phyloP scores from a whole-genome alignment of 202 grass and related monocot genomes.

The Setaria viridis region DNA sequence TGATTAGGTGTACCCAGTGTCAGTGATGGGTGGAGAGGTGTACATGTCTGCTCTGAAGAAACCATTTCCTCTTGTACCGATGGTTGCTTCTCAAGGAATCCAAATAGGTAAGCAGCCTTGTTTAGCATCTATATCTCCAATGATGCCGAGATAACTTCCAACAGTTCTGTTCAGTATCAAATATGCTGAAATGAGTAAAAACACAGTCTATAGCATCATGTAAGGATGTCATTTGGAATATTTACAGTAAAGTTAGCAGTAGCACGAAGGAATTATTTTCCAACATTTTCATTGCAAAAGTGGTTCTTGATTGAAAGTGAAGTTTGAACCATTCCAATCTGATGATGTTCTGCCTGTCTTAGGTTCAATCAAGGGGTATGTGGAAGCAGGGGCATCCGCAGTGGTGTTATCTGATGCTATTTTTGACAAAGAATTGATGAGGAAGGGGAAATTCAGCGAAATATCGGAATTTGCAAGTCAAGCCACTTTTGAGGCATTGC shows the following conservation, averaged over 20 bases:
- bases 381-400: conserved; percentile 73
- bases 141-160: not conserved
- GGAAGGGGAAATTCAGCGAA: conserved; percentile 52
- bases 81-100: conserved; percentile 97
- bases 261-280: conserved; percentile 24
- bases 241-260: not conserved
- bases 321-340: conserved; percentile 9
- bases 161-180: not conserved
- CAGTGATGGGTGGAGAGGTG: conserved; percentile 69
- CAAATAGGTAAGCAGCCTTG: conserved; percentile 51
- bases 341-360: conserved; percentile 30
- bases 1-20: conserved; percentile 83
- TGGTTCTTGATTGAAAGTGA: not conserved
- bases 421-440: conserved; percentile 79
- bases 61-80: conserved; percentile 80
- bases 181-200: not conserved
- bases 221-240: conserved; percentile 2
- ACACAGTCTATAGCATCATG: not conserved
- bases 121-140: not conserved
- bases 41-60: conserved; percentile 91
- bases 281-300: not conserved
- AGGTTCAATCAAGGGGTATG: conserved; percentile 72
- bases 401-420: conserved; percentile 90
- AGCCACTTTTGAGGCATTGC: conserved; percentile 53
- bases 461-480: conserved; percentile 64